Evolutionary conservation across 2,329 filamentous ascomycete genomes (phyloP), one percentile per base, ranked within the genome.

Genomic region (Cladophialophora psammophila): DNA sequence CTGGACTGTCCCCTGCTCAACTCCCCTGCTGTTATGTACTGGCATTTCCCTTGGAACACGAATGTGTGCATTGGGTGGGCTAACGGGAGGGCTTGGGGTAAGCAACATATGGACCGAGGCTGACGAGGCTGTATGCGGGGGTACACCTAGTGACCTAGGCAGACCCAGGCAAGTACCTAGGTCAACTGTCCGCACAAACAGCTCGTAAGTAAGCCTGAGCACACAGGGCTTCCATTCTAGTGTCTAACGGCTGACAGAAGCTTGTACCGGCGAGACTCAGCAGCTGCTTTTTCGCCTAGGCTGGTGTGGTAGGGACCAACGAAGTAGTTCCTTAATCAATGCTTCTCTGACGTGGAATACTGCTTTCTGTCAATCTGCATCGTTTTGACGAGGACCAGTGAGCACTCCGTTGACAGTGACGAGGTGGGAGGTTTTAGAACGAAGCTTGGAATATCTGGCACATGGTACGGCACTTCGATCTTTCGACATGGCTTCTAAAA

Each of bases 61-160:
- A 42, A n/a, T 42, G 40, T 42, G 40, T n/a, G 15, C 40, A n/a
- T 18, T 42, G 13, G 40, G 15, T 13, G 13, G 5, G 10, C 5
- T 18, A 42, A 40, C 36, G 2, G 36, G 36, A n/a, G 40, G 13
- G 15, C 40, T 50, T 50, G 45, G 45, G 45, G 45, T 50, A 26
- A 26, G 26, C n/a, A 18, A 5, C 9, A 34, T 35, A 55, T 26
- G 15, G 31, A 38, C 60, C 60, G 60, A 63, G 60, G 60, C 60
- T 63, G 60, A 63, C 60, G 60, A 63, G 60, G 60, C 60, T 63
- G 6, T 35, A 15, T 63, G 60, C 50, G 60, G 60, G 50, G 60
- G n/a, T 15, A 9, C 9, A 18, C 36, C 26, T 13, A 26, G 8
- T 9, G 15, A 26, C 20, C 6, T 9, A 26, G 20, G 15, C 9